Conservation (phyloP, 2,329 filamentous ascomycete species). For the Xylariaceae sp. region DNA sequence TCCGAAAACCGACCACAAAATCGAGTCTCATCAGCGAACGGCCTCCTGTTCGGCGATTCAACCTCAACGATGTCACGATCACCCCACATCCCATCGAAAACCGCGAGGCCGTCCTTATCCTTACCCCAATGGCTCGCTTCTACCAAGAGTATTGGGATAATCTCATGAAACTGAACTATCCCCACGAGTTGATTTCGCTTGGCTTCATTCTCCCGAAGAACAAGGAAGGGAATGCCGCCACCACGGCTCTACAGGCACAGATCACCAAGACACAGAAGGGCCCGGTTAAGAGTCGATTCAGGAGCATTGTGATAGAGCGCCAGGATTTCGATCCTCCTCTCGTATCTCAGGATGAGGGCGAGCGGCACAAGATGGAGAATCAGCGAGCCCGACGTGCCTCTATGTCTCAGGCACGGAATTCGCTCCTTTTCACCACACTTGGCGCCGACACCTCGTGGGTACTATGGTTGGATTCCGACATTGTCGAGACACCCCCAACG, state of each 20-base stretch:
- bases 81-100: slow-evolving; percentile 72
- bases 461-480: slow-evolving; percentile 89
- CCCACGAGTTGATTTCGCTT: slow-evolving; percentile 89
- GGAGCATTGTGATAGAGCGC: slow-evolving; percentile 87
- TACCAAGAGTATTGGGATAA: slow-evolving; percentile 97
- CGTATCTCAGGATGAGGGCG: slow-evolving; percentile 74
- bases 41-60: slow-evolving; percentile 86
- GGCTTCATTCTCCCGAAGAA: slow-evolving; percentile 96
- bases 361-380: slow-evolving; percentile 86
- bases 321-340: slow-evolving; percentile 90
- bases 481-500: slow-evolving; percentile 78
- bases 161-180: slow-evolving; percentile 75
- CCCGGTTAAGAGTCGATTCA: slow-evolving; percentile 76
- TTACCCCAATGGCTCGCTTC: slow-evolving; percentile 90
- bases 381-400: slow-evolving; percentile 82
- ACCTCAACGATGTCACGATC: slow-evolving; percentile 91
- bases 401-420: slow-evolving; percentile 93
- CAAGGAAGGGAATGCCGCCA: slow-evolving; percentile 85
- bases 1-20: slow-evolving; percentile 58
- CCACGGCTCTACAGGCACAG: slow-evolving; percentile 74
- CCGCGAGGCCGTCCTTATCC: slow-evolving; percentile 79
- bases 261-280: slow-evolving; percentile 84
- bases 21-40: slow-evolving; percentile 54
- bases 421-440: slow-evolving; percentile 88
- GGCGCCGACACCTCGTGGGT: slow-evolving; percentile 93